Evolutionary conservation across 306 rosid species (phyloP).

Genomic region (Pterocarpus macrocarpus): DNA sequence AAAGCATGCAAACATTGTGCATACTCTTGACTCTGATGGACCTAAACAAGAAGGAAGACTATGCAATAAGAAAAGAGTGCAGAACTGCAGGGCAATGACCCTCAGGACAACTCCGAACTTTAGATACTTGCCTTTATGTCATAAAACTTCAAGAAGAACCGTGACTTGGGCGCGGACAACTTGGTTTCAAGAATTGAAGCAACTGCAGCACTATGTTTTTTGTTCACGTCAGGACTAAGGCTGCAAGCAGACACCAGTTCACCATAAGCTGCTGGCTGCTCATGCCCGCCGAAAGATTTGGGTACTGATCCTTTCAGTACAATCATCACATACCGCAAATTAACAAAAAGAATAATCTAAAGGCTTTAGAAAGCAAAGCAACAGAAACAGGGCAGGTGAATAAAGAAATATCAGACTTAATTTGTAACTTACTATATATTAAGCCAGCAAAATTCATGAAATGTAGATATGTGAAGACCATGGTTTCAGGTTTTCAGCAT

Average conservation of each 20-base stretch:
- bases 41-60: conserved; percentile 76
- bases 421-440: too few species aligned
- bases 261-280: conserved; percentile 93
- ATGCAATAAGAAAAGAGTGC: conserved; percentile 60
- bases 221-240: conserved; percentile 79
- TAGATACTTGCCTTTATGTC: conserved; percentile 83
- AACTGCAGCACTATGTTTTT: conserved; percentile 88
- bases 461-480: too few species aligned
- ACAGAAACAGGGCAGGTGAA: too few species aligned
- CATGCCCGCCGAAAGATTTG: conserved; percentile 86
- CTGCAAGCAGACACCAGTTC: conserved; percentile 97
- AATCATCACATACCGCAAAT: conserved; percentile 89
- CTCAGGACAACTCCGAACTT: conserved; percentile 38
- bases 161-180: conserved; percentile 86
- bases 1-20: conserved; percentile 91
- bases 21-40: conserved; percentile 78
- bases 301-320: conserved; percentile 96
- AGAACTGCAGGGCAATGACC: conserved; percentile 44
- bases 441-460: too few species aligned
- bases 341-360: background rate
- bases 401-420: too few species aligned
- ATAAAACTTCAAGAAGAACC: conserved; percentile 84
- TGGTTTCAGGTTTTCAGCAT: too few species aligned
- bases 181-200: conserved; percentile 80
- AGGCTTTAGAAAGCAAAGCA: background rate